phyloP scores from a whole-genome alignment of 192 early-diverging fungal genomes.

The Coemansia sp. region DNA sequence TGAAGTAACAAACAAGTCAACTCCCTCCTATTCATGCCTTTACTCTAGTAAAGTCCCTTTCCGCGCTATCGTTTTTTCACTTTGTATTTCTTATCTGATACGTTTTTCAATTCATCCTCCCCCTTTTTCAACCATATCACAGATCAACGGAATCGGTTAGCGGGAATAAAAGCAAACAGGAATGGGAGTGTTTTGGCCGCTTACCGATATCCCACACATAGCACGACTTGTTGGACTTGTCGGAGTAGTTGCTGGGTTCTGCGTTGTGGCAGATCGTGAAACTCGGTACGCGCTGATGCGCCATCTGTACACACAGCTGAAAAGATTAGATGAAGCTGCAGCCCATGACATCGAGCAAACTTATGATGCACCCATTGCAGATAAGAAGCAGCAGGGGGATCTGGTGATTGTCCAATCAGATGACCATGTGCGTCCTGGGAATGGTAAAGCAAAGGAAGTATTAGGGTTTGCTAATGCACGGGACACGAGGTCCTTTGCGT shows the following conservation, averaged over 20 bases:
- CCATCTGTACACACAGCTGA: constrained; percentile 33
- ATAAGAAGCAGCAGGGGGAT: not conserved
- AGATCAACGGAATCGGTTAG: not conserved
- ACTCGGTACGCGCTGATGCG: constrained; percentile 39
- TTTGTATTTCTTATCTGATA: not conserved
- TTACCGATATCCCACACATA: constrained; percentile 19
- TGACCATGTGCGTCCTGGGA: not conserved
- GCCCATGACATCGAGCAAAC: constrained; percentile 27
- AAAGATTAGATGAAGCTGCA: constrained; percentile 29
- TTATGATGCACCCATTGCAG: not conserved
- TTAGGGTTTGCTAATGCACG: constrained; percentile 7
- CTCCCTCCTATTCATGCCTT: not conserved
- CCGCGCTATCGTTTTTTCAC: constrained; percentile 6
- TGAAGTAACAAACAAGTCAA: not conserved
- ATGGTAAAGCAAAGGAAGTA: not conserved
- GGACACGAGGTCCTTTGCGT: constrained; percentile 49
- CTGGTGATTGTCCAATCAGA: constrained; percentile 1
- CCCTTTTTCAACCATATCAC: not conserved
- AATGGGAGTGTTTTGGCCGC: constrained; percentile 53
- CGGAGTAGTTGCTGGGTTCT: constrained; percentile 37
- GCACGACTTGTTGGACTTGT: constrained; percentile 29
- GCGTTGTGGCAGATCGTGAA: constrained; percentile 42
- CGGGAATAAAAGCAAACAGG: not conserved
- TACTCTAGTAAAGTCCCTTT: too few species aligned
- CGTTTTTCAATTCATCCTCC: not conserved